Conservation (phyloP, 306 rosid species). For the Neltuma alba region DNA sequence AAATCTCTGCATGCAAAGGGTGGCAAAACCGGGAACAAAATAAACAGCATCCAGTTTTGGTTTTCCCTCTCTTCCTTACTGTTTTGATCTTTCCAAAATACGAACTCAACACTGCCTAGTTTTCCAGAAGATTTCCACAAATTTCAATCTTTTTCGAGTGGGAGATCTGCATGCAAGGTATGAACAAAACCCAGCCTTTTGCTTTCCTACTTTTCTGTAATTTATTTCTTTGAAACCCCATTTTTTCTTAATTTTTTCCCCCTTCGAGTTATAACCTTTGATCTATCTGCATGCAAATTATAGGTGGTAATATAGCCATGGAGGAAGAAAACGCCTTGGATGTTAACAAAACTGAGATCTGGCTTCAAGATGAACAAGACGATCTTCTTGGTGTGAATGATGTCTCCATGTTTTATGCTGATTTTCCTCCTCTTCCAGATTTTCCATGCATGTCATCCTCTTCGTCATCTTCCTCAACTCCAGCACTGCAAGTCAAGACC, state of each 20-base stretch:
- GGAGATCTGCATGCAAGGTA: constrained; percentile 10
- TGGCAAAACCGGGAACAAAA: not conserved
- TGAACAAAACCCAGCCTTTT: not conserved
- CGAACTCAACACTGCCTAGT: not conserved
- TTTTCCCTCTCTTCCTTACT: not conserved
- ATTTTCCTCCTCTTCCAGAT: constrained; percentile 81
- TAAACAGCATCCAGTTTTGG: not conserved
- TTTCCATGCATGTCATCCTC: constrained; percentile 98
- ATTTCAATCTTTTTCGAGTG: not conserved
- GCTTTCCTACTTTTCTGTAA: not conserved
- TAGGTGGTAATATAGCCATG: constrained; percentile 7
- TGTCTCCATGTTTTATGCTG: constrained; percentile 66
- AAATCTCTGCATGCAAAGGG: constrained; percentile 11
- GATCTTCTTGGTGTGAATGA: constrained; percentile 52
- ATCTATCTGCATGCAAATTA: constrained; percentile 10
- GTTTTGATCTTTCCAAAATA: not conserved
- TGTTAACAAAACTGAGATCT: constrained; percentile 49
- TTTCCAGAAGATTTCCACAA: not conserved
- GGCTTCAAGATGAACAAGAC: constrained; percentile 57
- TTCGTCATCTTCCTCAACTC: constrained; percentile 64
- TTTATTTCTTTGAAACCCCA: not conserved
- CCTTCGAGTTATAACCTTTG: not conserved
- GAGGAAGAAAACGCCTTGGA: constrained; percentile 36
- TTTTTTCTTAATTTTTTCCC: no score
- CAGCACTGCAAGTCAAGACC: constrained; percentile 47